Conservation (phyloP, 495 filamentous ascomycete genomes). For the Annulohypoxylon maeteangense region DNA sequence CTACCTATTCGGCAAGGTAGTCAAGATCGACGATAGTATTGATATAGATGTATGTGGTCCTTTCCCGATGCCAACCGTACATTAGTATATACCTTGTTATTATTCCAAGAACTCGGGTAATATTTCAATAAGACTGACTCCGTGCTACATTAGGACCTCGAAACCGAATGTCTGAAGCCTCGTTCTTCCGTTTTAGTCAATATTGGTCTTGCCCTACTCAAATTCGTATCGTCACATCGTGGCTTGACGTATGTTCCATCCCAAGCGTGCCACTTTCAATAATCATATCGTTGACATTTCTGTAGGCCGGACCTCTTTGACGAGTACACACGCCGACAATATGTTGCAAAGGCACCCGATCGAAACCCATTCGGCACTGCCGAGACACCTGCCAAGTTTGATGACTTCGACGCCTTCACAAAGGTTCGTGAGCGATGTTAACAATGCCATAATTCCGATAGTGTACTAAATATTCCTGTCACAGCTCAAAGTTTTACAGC, state of each 20-base stretch:
- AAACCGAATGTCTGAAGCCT: slow-evolving; percentile 85
- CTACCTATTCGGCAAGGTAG: slow-evolving; percentile 83
- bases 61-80: slow-evolving; percentile 6
- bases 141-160: slow-evolving; percentile 73
- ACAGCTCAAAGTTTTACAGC: slow-evolving; percentile 84
- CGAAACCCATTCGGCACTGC: slow-evolving; percentile 88
- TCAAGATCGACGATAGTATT: slow-evolving; percentile 88
- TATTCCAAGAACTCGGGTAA: background rate
- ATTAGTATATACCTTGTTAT: background rate
- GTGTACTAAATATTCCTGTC: slow-evolving; percentile 19
- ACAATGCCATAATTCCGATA: background rate
- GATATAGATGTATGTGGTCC: slow-evolving; percentile 78
- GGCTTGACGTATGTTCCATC: slow-evolving; percentile 78
- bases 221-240: slow-evolving; percentile 92
- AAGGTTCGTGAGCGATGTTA: slow-evolving; percentile 62
- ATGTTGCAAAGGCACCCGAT: slow-evolving; percentile 79
- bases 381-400: slow-evolving; percentile 76
- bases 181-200: slow-evolving; percentile 77
- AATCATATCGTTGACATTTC: slow-evolving; percentile 28
- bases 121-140: slow-evolving; percentile 33
- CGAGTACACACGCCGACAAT: slow-evolving; percentile 93
- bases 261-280: slow-evolving; percentile 6
- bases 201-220: slow-evolving; percentile 89
- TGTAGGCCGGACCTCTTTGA: slow-evolving; percentile 86
- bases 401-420: slow-evolving; percentile 82